Percentiles rank a stretch among this genome's conserved stretches.
These are phyloP conservation scores for Nyctanthes arbortristis DNA, from an alignment of 257 asterid genomes.

Conservation along the genomic window DNA sequence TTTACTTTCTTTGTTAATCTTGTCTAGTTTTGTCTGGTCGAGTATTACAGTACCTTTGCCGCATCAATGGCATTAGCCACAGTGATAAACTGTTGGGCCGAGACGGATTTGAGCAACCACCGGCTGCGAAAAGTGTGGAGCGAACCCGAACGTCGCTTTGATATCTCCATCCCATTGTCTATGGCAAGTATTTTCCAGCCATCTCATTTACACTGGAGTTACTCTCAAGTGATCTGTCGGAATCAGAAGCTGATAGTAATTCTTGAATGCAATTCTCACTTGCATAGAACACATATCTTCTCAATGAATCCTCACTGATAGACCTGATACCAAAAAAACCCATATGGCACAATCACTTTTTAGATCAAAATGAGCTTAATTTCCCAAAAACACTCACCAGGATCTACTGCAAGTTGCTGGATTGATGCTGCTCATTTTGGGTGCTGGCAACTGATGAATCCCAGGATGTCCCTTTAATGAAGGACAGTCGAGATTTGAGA, in stretches of 20 bases:
- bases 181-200: conserved; percentile 68
- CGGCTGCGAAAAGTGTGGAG: conserved; percentile 85
- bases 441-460: not conserved
- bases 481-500: conserved; percentile 3
- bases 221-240: conserved; percentile 39
- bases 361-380: too few relatives aligned
- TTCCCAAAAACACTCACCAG: conserved; percentile 40
- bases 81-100: conserved; percentile 69
- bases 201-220: conserved; percentile 24
- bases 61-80: conserved; percentile 95
- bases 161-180: conserved; percentile 78
- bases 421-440: conserved; percentile 47
- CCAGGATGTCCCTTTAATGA: conserved; percentile 21
- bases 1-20: too few relatives aligned
- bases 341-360: not conserved
- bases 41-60: conserved; percentile 55
- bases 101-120: conserved; percentile 63
- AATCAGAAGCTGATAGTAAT: conserved; percentile 76
- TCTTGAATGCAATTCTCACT: conserved; percentile 95
- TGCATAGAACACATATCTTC: conserved; percentile 80
- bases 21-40: too few relatives aligned
- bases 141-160: conserved; percentile 71
- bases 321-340: conserved; percentile 55
- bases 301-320: conserved; percentile 88
- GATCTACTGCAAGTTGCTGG: conserved; percentile 70